A percentile compares a stretch with the other conserved stretches of the same genome.
These are phyloP conservation scores for Kondoa subrosea DNA, from an alignment of 768 basidiomycete genomes.

Conservation along the genomic window DNA sequence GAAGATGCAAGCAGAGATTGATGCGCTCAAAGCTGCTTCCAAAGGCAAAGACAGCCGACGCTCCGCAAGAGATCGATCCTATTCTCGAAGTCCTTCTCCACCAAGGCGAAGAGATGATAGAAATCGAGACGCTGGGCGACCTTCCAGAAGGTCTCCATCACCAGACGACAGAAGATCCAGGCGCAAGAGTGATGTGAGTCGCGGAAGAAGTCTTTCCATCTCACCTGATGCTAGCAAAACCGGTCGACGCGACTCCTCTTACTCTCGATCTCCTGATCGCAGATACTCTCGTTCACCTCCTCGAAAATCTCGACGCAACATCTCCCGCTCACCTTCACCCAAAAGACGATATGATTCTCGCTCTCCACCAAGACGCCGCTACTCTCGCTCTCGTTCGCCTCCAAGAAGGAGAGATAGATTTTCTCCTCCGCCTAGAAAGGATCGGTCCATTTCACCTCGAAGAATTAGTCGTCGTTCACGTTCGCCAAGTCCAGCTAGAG, in stretches of 20 bases:
- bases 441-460: background rate
- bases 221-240: background rate
- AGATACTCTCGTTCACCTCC: background rate
- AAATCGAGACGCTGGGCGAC: slow-evolving; percentile 6
- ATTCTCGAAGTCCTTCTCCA: slow-evolving; percentile 4
- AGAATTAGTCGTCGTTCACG: background rate
- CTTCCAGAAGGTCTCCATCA: slow-evolving; percentile 8
- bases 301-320: background rate
- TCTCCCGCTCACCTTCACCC: background rate
- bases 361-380: slow-evolving; percentile 4
- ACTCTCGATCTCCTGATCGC: background rate
- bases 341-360: background rate
- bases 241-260: background rate
- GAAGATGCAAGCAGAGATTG: slow-evolving; percentile 6
- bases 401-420: background rate
- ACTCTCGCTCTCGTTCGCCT: slow-evolving; percentile 3
- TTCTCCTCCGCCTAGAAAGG: background rate
- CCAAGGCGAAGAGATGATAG: background rate
- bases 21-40: background rate
- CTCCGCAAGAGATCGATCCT: slow-evolving; percentile 3
- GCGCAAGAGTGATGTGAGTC: slow-evolving; percentile 10
- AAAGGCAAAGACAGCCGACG: background rate
- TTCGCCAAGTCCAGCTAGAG: background rate
- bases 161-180: background rate
- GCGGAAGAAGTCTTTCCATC: slow-evolving; percentile 13